A percentile compares a stretch with the other conserved stretches of the same genome.
Evolutionary conservation across 2,329 filamentous ascomycete genomes (phyloP).

Genomic region (Fusarium torreyae): DNA sequence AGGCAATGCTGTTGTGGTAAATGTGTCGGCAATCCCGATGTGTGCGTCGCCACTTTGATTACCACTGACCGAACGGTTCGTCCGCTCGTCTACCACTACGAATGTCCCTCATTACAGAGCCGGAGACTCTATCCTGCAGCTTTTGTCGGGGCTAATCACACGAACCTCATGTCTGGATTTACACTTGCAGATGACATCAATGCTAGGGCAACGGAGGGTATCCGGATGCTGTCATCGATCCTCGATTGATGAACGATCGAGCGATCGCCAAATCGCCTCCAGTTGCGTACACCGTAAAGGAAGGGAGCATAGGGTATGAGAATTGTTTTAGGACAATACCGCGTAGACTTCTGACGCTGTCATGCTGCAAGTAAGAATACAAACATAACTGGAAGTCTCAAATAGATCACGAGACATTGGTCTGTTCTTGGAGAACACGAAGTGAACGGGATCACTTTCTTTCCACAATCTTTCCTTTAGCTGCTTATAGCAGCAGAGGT

Average conservation of each 20-base stretch:
- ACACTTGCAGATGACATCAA: constrained; percentile 25
- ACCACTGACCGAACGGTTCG: neutral
- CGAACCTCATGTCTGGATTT: constrained; percentile 2
- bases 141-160: constrained; percentile 7
- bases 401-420: constrained; percentile 9
- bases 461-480: constrained; percentile 8
- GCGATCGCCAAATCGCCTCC: constrained; percentile 4
- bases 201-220: constrained; percentile 15
- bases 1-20: neutral
- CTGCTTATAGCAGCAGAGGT: constrained; percentile 29
- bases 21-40: too few species aligned
- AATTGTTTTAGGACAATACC: neutral
- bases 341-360: neutral
- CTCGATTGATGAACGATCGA: constrained; percentile 10
- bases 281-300: neutral
- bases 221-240: constrained; percentile 12
- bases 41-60: too few species aligned
- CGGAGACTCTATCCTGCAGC: neutral
- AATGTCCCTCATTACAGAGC: constrained; percentile 7
- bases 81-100: neutral
- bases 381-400: constrained; percentile 5
- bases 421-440: neutral
- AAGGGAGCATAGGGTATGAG: neutral
- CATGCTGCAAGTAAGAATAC: constrained; percentile 30
- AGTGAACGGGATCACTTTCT: constrained; percentile 28